Conservation (phyloP, 1,284 basidiomycete genomes). For the Flammula alnicola region DNA sequence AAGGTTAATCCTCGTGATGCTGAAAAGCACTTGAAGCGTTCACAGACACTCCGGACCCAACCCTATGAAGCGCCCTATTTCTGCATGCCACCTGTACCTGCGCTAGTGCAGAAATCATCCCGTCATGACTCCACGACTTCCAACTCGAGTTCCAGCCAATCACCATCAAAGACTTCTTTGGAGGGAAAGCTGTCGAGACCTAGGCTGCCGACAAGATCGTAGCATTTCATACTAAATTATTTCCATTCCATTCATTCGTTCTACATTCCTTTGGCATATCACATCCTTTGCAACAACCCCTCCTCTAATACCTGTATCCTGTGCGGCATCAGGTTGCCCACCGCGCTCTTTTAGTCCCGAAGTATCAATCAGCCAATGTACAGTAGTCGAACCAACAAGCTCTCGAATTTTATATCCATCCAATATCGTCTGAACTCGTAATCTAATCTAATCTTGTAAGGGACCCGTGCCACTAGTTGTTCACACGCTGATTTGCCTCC, state of each 20-base stretch:
- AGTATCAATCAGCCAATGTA: conserved; percentile 3
- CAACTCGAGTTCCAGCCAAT: conserved; percentile 1
- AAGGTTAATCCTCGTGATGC: conserved; percentile 24
- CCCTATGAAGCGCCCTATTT: conserved; percentile 68
- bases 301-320: not conserved
- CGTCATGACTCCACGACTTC: not conserved
- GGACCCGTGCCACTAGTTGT: conserved; percentile 4
- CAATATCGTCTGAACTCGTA: not conserved
- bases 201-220: not conserved
- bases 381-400: not conserved
- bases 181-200: conserved; percentile 4
- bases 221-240: conserved; percentile 1
- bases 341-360: conserved; percentile 5
- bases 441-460: conserved; percentile 20
- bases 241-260: not conserved
- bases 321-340: not conserved
- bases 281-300: too few species aligned
- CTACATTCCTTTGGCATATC: not conserved
- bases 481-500: conserved; percentile 25
- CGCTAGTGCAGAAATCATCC: conserved; percentile 6
- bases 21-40: conserved; percentile 39
- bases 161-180: conserved; percentile 4
- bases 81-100: conserved; percentile 48
- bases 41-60: conserved; percentile 49
- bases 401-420: not conserved